Evolutionary conservation across 257 asterid species (phyloP).

Genomic region (Solanum sejunctum): DNA sequence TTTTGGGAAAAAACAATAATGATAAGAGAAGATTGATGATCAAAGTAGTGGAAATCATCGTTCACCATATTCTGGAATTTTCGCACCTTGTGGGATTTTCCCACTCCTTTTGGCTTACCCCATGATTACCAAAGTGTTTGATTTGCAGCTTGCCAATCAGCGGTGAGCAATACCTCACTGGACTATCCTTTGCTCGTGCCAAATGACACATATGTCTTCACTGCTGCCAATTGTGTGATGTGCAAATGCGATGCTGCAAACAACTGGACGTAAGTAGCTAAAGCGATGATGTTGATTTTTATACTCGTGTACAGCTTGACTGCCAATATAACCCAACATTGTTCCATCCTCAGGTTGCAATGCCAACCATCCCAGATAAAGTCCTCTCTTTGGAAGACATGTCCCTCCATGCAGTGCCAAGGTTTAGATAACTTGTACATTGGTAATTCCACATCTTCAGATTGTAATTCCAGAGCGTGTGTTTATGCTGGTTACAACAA

Average conservation of each 20-base stretch:
- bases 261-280: constrained; percentile 50
- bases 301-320: background rate
- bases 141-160: constrained; percentile 61
- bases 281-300: background rate
- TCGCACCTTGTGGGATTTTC: background rate
- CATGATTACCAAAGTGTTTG: background rate
- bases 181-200: constrained; percentile 70
- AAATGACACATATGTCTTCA: constrained; percentile 44
- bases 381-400: constrained; percentile 23
- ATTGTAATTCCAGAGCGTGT: constrained; percentile 44
- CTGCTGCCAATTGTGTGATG: constrained; percentile 57
- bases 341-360: constrained; percentile 39
- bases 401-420: constrained; percentile 41
- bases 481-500: constrained; percentile 56
- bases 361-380: constrained; percentile 40
- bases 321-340: background rate
- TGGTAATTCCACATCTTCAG: constrained; percentile 36
- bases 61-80: background rate
- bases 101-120: background rate
- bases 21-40: background rate
- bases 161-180: constrained; percentile 27
- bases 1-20: background rate
- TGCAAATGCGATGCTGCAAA: constrained; percentile 60
- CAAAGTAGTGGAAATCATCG: background rate
- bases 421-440: constrained; percentile 23